Conservation (phyloP, 2,329 filamentous ascomycete genomes). For the Aspergillus tamarii region DNA sequence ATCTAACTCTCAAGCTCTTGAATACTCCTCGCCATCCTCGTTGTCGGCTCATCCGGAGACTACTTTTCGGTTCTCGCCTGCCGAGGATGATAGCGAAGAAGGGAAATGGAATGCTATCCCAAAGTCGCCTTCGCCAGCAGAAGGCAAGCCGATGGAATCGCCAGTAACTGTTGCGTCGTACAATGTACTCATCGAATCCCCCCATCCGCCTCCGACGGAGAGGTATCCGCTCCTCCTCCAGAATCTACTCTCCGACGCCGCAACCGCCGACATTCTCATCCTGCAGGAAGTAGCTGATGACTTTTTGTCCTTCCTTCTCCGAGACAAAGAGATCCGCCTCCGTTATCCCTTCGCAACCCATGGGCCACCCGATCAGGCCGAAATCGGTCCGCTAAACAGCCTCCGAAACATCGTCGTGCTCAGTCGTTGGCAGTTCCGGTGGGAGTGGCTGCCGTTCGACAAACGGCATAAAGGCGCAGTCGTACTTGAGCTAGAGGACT, state of each 20-base stretch:
- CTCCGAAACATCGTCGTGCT: conserved; percentile 15
- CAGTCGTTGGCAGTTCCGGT: conserved; percentile 6
- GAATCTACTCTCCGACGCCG: conserved; percentile 3
- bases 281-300: conserved; percentile 10
- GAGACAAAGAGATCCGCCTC: conserved; percentile 2
- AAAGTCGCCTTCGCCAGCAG: background rate
- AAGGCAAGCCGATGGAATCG: background rate
- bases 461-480: conserved; percentile 12
- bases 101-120: conserved; percentile 2
- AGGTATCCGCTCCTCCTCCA: conserved; percentile 7
- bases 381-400: conserved; percentile 8
- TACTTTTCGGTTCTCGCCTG: conserved; percentile 1
- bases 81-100: background rate
- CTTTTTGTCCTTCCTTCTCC: conserved; percentile 12
- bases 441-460: conserved; percentile 14
- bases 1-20: background rate
- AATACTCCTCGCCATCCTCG: background rate
- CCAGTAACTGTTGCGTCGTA: conserved; percentile 7
- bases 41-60: background rate
- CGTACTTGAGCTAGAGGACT: background rate
- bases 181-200: conserved; percentile 11
- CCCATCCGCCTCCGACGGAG: conserved; percentile 7
- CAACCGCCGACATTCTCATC: conserved; percentile 9
- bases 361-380: conserved; percentile 9
- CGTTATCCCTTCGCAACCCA: conserved; percentile 10